phyloP scores from a whole-genome alignment of 208 protist genomes.

The Crithidia sp. region DNA sequence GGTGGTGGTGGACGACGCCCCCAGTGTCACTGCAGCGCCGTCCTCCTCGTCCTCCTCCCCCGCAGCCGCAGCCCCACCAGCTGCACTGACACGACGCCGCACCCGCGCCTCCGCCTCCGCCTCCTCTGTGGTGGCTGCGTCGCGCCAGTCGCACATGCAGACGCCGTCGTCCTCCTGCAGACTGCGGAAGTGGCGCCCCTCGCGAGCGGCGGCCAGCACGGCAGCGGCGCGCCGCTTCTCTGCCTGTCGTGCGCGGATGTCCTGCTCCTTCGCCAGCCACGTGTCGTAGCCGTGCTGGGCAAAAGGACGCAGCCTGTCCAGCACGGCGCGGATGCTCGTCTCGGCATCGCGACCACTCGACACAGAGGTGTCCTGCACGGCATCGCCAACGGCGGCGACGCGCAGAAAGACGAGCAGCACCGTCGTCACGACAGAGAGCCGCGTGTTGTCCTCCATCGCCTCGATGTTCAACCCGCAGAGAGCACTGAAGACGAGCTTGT shows the following conservation, averaged over 20 bases:
- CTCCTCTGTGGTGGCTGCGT: slow-evolving; percentile 7
- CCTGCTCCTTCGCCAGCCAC: slow-evolving; percentile 39
- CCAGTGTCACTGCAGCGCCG: background rate
- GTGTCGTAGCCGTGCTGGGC: slow-evolving; percentile 37
- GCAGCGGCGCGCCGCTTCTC: slow-evolving; percentile 8
- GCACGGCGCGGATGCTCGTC: slow-evolving; percentile 26
- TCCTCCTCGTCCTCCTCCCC: background rate
- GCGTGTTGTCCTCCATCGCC: slow-evolving; percentile 57
- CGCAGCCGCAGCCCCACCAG: background rate
- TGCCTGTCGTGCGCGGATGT: slow-evolving; percentile 15
- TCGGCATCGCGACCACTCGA: slow-evolving; percentile 11
- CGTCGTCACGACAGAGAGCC: slow-evolving; percentile 79
- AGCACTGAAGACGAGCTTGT: slow-evolving; percentile 73
- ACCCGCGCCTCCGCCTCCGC: slow-evolving; percentile 1
- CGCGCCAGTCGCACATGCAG: slow-evolving; percentile 31
- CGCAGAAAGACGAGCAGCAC: slow-evolving; percentile 74
- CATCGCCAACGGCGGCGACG: slow-evolving; percentile 40
- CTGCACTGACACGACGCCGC: background rate
- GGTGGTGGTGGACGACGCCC: background rate
- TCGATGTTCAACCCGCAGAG: slow-evolving; percentile 71
- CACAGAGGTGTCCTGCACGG: background rate
- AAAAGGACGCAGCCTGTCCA: slow-evolving; percentile 43
- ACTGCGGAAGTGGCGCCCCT: slow-evolving; percentile 18
- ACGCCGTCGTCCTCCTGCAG: slow-evolving; percentile 22
- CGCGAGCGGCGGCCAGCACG: slow-evolving; percentile 13